Evolutionary conservation across 2,329 filamentous ascomycete species (phyloP), one percentile per base, ranked within the genome.

Genomic region (Stachybotrys chartarum): DNA sequence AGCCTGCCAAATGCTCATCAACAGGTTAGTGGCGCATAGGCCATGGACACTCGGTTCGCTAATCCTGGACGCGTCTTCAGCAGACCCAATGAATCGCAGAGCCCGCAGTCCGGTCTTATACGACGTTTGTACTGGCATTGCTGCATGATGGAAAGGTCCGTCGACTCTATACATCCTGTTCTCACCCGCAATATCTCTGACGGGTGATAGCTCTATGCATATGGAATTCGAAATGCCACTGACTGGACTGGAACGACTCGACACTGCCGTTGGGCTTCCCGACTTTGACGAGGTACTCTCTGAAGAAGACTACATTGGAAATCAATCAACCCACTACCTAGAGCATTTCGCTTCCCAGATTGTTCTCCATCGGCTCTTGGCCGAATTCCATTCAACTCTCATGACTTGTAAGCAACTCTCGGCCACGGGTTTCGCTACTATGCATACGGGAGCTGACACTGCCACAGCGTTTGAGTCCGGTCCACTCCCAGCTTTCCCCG

Each of bases 341-440:
- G 78, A 82, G 56, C 76, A 85, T 60, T 85, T 83, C 63, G 75
- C 80, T 3, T 83, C 82, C 0, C 81, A 85, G 61, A 79, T 86
- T 50, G 78, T 81, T 11, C 71, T 86, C 17, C 73, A 79, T 18
- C 72, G 78, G 30, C 68, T 85, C 3, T 78, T 79, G 44, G 72
- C 76, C 1, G 74, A 78, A 24, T 78, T 84, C 17, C 78, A 85
- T 63, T 70, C 70, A 48, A 71, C 72, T 3, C 73, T 85, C 31
- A 77, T 42, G 35, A 42, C 35, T 14, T 2, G 35, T 42, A 14
- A 42, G 35, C 3, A 42, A 42, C 14, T 10, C 35, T 24, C 4
- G 24, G 24, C 24, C 24, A 24, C 24, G 3, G 24, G 24, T 24
- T 24, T 4, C 24, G 24, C 24, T 24, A 24, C 24, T 24, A 24